These are phyloP conservation scores for Phoenix roebelenii DNA, from an alignment of 176 grass and related monocot genomes.

Conservation along the genomic window DNA sequence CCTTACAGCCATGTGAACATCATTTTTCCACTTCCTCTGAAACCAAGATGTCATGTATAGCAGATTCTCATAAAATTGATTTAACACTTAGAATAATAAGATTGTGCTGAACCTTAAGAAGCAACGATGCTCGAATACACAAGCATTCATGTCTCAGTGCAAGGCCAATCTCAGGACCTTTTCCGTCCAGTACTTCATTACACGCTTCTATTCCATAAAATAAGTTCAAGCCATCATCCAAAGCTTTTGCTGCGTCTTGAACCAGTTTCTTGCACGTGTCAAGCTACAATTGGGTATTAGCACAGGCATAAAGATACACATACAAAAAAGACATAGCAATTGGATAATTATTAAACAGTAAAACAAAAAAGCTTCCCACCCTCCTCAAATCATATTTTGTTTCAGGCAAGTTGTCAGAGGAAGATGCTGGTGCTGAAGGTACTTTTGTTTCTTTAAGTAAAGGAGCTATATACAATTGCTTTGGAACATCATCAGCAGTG, in stretches of 20 bases:
- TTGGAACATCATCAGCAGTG: slow-evolving; percentile 42
- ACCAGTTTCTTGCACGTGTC: slow-evolving; percentile 66
- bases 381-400: slow-evolving; percentile 30
- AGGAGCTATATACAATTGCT: slow-evolving; percentile 45
- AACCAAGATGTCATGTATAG: slow-evolving; percentile 27
- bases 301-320: neutral
- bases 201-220: slow-evolving; percentile 76
- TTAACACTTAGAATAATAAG: slow-evolving; percentile 17
- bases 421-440: slow-evolving; percentile 15
- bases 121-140: slow-evolving; percentile 70
- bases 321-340: too few species aligned
- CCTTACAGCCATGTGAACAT: slow-evolving; percentile 87
- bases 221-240: slow-evolving; percentile 41
- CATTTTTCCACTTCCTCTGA: slow-evolving; percentile 96
- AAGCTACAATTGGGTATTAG: slow-evolving; percentile 34
- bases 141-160: slow-evolving; percentile 51
- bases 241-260: slow-evolving; percentile 41
- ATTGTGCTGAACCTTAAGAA: slow-evolving; percentile 64
- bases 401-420: slow-evolving; percentile 28
- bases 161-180: slow-evolving; percentile 41
- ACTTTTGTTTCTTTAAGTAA: slow-evolving; percentile 35
- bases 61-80: slow-evolving; percentile 12
- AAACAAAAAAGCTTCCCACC: slow-evolving; percentile 28
- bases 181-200: slow-evolving; percentile 61
- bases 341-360: neutral